Percentiles rank a stretch among this genome's conserved stretches.
These are phyloP conservation scores for Somion occarium DNA, from an alignment of 1,284 basidiomycete species.

Conservation along the genomic window DNA sequence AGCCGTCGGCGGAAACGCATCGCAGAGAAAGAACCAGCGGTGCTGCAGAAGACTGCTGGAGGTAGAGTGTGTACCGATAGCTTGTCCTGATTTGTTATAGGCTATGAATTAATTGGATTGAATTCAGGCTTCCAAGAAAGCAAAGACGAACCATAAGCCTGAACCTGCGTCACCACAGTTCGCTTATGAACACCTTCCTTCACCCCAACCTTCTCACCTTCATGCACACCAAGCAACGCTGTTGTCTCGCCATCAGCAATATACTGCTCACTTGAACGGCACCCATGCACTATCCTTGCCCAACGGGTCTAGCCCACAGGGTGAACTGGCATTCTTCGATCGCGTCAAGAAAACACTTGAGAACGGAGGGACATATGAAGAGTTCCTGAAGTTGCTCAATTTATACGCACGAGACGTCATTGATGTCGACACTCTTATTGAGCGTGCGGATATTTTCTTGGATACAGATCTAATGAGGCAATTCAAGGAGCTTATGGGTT, in stretches of 20 bases:
- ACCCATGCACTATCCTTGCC: slow-evolving; percentile 13
- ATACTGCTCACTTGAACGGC: slow-evolving; percentile 2
- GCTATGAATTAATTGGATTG: slow-evolving; percentile 3
- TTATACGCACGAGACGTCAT: slow-evolving; percentile 87
- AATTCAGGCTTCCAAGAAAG: slow-evolving; percentile 46
- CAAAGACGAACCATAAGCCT: slow-evolving; percentile 47
- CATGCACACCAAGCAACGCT: slow-evolving; percentile 11
- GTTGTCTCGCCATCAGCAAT: slow-evolving; percentile 3
- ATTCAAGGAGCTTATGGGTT: slow-evolving; percentile 86
- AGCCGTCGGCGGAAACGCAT: slow-evolving; percentile 46
- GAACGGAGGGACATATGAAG: slow-evolving; percentile 71
- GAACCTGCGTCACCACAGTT: slow-evolving; percentile 56
- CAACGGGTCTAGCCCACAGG: slow-evolving; percentile 42
- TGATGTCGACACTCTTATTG: slow-evolving; percentile 79
- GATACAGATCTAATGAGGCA: slow-evolving; percentile 78
- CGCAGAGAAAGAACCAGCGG: slow-evolving; percentile 57
- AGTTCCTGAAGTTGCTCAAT: slow-evolving; percentile 81
- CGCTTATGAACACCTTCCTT: slow-evolving; percentile 40
- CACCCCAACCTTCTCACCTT: slow-evolving; percentile 19
- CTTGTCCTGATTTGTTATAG: neutral
- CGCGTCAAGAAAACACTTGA: slow-evolving; percentile 79
- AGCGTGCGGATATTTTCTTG: slow-evolving; percentile 78
- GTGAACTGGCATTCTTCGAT: slow-evolving; percentile 93
- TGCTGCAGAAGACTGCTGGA: slow-evolving; percentile 23
- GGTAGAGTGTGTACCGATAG: slow-evolving; percentile 20